Base-by-base conservation (phyloP, 1,139 yeast genomes). In the Kodamaea fungicola region DNA sequence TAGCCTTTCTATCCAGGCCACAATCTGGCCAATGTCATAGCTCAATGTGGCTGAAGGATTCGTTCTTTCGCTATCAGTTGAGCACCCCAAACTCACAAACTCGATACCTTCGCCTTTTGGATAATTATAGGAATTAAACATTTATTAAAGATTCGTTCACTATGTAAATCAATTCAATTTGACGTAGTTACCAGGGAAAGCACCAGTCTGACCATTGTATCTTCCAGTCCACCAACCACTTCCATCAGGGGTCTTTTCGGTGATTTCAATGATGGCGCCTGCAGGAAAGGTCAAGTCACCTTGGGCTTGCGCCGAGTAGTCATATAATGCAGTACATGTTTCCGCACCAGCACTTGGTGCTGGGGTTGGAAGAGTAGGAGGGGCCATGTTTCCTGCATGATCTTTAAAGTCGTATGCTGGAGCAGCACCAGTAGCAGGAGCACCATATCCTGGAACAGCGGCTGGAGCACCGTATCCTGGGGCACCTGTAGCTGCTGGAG, bases 141-240 rank as follows among this genome's bases (percentile, higher is more conserved):
- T 12, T 8, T 10, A 28, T 28, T 28, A 28, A 3, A 8, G 4
- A 10, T 8, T 28, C 12, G 16, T 3, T 10, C 30, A 10, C 12
- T 28, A 10, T 12, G 9, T 8, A 29, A 29, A 22, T 32, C 47
- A 59, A 50, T 77, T 76, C 45, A 85, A 61, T 57, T 85, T 90
- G 26, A 92, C 97, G 55, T 92, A 92, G 59, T 90, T 92, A 10
- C 97, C 97, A 4, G 98, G 98, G 70, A 92, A 92, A 6, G 82
- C 86, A 38, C 98, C 98, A 39, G 82, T 80, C 44, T 74, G 83
- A 8, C 97, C 97, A 52, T 89, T 87, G 49, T 77, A 68, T 38
- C 73, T 68, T n/a, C 98, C 98, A 1, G 96, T 87, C 98, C 98
- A 92, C 98, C 98, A 92, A 3, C 96, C 97, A 52, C 88, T 88